Conservation (phyloP, 495 filamentous ascomycete species). For the Zalerion maritima region DNA sequence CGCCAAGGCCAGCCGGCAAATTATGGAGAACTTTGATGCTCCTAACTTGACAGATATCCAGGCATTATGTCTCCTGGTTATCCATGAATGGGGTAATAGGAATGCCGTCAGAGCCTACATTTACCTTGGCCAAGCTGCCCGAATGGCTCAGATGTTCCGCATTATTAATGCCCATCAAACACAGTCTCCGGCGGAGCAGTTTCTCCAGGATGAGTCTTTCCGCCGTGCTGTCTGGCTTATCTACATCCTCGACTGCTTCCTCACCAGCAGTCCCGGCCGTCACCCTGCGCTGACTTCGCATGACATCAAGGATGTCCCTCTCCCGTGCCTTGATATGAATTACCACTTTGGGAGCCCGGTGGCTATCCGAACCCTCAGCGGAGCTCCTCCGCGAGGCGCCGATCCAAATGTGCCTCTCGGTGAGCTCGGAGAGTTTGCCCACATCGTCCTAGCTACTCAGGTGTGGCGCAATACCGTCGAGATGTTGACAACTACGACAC, state of each 20-base stretch:
- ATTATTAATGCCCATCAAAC: constrained; percentile 30
- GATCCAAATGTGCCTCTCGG: constrained; percentile 17
- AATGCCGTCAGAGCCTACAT: constrained; percentile 38
- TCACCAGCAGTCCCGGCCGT: constrained; percentile 38
- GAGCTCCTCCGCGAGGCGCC: constrained; percentile 17
- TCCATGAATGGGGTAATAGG: constrained; percentile 37
- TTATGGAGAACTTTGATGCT: constrained; percentile 31
- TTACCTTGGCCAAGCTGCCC: constrained; percentile 34
- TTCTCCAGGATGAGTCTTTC: constrained; percentile 36
- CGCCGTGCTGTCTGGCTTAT: constrained; percentile 36
- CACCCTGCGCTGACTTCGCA: constrained; percentile 30
- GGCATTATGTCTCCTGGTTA: constrained; percentile 33
- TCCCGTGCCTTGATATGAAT: constrained; percentile 35
- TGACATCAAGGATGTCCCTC: constrained; percentile 30
- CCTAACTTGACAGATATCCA: constrained; percentile 36
- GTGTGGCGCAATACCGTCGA: constrained; percentile 37
- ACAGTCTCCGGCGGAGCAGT: constrained; percentile 26
- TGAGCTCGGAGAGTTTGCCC: constrained; percentile 35
- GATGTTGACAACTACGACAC: constrained; percentile 33
- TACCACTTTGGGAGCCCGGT: constrained; percentile 34
- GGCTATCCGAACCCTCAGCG: constrained; percentile 28
- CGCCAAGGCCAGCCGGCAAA: constrained; percentile 28
- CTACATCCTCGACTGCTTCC: constrained; percentile 37
- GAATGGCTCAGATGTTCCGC: constrained; percentile 38
- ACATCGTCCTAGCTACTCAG: constrained; percentile 36